Evolutionary conservation across 2,329 filamentous ascomycete species (phyloP).

Genomic region (Mycosphaerelloides madeirae): DNA sequence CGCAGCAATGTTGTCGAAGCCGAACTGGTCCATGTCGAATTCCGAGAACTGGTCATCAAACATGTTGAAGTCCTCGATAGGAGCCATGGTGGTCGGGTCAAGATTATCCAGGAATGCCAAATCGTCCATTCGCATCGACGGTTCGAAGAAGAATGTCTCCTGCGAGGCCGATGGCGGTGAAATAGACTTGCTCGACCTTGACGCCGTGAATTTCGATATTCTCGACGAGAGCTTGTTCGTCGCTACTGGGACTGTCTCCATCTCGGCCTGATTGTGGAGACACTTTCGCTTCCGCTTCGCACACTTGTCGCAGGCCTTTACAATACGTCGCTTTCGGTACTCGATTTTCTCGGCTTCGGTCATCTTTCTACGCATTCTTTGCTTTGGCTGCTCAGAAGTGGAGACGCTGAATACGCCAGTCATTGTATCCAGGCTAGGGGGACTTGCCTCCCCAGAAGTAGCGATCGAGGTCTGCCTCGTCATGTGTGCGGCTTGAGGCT

Average conservation of each 20-base stretch:
- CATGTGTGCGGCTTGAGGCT: constrained; percentile 15
- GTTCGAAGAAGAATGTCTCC: neutral
- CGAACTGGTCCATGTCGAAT: constrained; percentile 18
- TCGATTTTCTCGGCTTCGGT: constrained; percentile 36
- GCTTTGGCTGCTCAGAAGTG: constrained; percentile 30
- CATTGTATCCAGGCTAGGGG: constrained; percentile 34
- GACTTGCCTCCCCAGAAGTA: constrained; percentile 17
- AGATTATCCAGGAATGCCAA: neutral
- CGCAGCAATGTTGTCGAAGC: constrained; percentile 11
- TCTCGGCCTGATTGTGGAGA: constrained; percentile 30
- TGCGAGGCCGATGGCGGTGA: constrained; percentile 2
- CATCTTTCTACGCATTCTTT: constrained; percentile 34
- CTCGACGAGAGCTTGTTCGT: constrained; percentile 8
- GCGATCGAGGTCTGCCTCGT: constrained; percentile 19
- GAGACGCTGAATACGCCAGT: constrained; percentile 36
- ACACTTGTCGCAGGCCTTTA: constrained; percentile 36
- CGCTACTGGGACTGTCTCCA: constrained; percentile 19
- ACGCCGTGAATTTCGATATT: constrained; percentile 6
- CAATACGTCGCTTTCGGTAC: constrained; percentile 35
- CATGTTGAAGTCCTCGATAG: constrained; percentile 27
- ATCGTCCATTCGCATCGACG: neutral
- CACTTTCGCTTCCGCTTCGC: constrained; percentile 35
- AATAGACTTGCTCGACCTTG: constrained; percentile 1
- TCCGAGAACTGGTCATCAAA: constrained; percentile 22
- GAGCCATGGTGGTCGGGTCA: constrained; percentile 14